Evolutionary conservation across 2,329 filamentous ascomycete species (phyloP).

Genomic region (Calonectria hongkongensis): DNA sequence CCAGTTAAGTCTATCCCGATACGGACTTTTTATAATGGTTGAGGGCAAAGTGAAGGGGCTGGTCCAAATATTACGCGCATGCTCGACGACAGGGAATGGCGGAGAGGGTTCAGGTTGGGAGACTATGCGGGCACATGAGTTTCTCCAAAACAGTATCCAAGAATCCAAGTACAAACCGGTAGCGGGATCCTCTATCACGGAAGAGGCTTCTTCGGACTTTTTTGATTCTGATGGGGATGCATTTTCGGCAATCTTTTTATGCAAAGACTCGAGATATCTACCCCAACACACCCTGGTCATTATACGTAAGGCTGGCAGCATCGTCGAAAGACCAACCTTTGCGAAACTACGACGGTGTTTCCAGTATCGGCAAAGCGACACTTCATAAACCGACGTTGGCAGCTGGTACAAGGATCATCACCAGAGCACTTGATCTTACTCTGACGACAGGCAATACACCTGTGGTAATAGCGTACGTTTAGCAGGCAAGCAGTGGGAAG

Average conservation of each 20-base stretch:
- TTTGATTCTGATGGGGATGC: conserved; percentile 3
- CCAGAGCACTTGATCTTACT: conserved; percentile 37
- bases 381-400: conserved; percentile 32
- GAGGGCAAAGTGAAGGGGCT: conserved; percentile 56
- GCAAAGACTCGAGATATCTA: conserved; percentile 29
- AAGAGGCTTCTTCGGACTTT: neutral
- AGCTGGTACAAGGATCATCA: conserved; percentile 32
- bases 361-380: conserved; percentile 34
- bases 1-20: conserved; percentile 59
- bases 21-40: conserved; percentile 55
- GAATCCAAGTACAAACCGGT: conserved; percentile 1
- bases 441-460: conserved; percentile 33
- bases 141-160: neutral
- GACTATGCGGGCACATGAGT: neutral
- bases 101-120: conserved; percentile 1
- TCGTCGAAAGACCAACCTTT: conserved; percentile 13
- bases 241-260: conserved; percentile 32
- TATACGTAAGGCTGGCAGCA: neutral
- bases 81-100: conserved; percentile 2
- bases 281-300: conserved; percentile 13
- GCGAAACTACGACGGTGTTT: conserved; percentile 23
- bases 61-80: conserved; percentile 53
- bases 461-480: neutral
- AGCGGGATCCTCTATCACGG: neutral
- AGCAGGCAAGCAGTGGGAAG: neutral